Percentiles rank a stretch among this genome's conserved stretches.
These are phyloP conservation scores for Lactarius pseudohatsudake DNA, from an alignment of 768 basidiomycete species.

Conservation along the genomic window DNA sequence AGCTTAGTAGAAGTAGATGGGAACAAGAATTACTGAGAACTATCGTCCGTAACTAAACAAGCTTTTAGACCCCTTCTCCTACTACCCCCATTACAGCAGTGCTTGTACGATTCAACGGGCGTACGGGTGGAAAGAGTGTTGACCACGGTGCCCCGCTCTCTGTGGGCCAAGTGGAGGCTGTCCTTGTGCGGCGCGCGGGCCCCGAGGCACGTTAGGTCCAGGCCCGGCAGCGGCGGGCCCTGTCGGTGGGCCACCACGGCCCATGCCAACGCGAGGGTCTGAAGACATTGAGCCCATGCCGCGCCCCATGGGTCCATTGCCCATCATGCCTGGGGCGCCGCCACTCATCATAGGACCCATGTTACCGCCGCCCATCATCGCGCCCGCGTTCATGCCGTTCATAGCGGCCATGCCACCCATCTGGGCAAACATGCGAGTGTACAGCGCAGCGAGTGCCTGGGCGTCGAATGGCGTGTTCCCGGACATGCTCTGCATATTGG, in stretches of 20 bases:
- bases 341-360: slow-evolving; percentile 35
- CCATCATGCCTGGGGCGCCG: slow-evolving; percentile 34
- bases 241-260: slow-evolving; percentile 22
- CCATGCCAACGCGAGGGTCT: slow-evolving; percentile 30
- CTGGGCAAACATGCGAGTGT: slow-evolving; percentile 87
- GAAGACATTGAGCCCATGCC: slow-evolving; percentile 31
- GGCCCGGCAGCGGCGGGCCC: slow-evolving; percentile 26
- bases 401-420: slow-evolving; percentile 49
- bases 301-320: slow-evolving; percentile 28
- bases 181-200: slow-evolving; percentile 33
- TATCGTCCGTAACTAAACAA: slow-evolving; percentile 8
- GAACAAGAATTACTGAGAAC: slow-evolving; percentile 17
- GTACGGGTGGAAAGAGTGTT: slow-evolving; percentile 38
- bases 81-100: slow-evolving; percentile 18
- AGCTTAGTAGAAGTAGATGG: slow-evolving; percentile 6
- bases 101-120: slow-evolving; percentile 32
- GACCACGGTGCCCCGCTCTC: slow-evolving; percentile 34
- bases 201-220: slow-evolving; percentile 32
- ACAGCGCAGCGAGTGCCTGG: slow-evolving; percentile 86
- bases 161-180: slow-evolving; percentile 32
- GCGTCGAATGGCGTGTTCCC: slow-evolving; percentile 73
- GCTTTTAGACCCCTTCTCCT: neutral
- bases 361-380: slow-evolving; percentile 38
- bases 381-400: slow-evolving; percentile 42
- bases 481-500: slow-evolving; percentile 23